Base-by-base conservation (phyloP, 2,329 filamentous ascomycete species). In the Verticillium tricorpus region DNA sequence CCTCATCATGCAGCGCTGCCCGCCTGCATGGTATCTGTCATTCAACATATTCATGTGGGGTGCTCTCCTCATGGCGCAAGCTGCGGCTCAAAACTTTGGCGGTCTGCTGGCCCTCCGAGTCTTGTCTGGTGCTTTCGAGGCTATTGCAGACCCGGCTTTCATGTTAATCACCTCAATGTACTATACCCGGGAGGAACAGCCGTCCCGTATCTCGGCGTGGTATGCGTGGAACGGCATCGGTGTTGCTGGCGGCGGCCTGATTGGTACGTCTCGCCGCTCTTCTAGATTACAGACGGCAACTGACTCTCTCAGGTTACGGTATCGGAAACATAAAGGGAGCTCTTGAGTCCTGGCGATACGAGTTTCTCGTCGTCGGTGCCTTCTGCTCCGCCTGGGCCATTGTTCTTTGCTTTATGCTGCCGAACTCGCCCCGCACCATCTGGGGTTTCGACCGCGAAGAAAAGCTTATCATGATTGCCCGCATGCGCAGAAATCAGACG, bases 111-210 rank as follows among this genome's bases (percentile, higher is more conserved):
- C 77, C 0, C 77, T 89, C 8, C 79, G 88, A 5, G 82, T 85
- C 0, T 70, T 90, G 2, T 82, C 88, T 1, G 88, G 88, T 67
- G 84, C 87, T 25, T 88, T 89, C 63, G 87, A 89, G 69, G 84
- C 86, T 3, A 75, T 76, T 37, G 76, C 74, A 2, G 74, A 76
- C 52, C 76, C 76, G 1, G 74, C 74, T 1, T 86, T 89, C 63
- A 86, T 89, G 78, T 72, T 89, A 1, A 85, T 89, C 39, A 89
- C 86, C 0, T 80, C 80, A 5, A 88, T 88, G 85, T 90, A 85
- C 81, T 81, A 88, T 66, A 88, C 85, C 1, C 78, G 85, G 11
- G 76, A 79, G 3, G 84, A 90, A 67, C 87, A 89, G 67, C 85
- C 87, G 0, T 76, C 84, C 2, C 77, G 86, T 0, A 85, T 87